Base-by-base conservation (phyloP, 441 rosid species). In the Populus tomentosa region DNA sequence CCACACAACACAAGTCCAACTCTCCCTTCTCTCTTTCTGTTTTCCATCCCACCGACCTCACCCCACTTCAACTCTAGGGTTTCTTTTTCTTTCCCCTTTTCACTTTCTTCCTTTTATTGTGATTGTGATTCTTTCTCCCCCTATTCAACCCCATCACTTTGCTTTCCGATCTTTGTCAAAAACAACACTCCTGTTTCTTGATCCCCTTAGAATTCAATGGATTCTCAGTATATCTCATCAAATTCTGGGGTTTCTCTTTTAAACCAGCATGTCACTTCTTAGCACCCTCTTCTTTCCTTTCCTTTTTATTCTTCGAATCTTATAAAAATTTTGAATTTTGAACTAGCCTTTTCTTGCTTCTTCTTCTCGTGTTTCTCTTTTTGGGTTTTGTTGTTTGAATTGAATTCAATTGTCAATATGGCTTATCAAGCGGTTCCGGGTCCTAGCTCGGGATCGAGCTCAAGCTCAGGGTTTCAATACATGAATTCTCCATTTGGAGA, bases 401-500 rank as follows among this genome's bases (percentile, higher is more conserved):
- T 38, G 21, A 8, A 24, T 68, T 76, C 72, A 92, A 50, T 50
- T 42, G 59, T 50, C n/a, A 50, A 50, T 14, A 50, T 95, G 98
- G 93, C 95, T 78, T 92, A 87, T 85, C 97, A 90, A 74, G 81
- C 88, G 80, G 74, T 89, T 84, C 92, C 88, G 69, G 88, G 92
- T 71, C 88, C 90, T 35, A 70, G 87, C 80, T 87, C 89, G 77
- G 88, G 90, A 40, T 86, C 92, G 70, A 86, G 89, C 67, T 85
- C 89, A 4, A 77, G 87, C 74, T 86, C 93, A 62, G 90, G 88
- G 75, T 89, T 87, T 77, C 94, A 91, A 42, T 90, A 84, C 83
- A 63, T 83, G 87, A 89, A 87, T 83, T 94, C 95, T 65, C 92
- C 98, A 72, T 94, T 93, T 79, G 98, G 98, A 38, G 97, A 94